A percentile compares a stretch with the other conserved stretches of the same genome.
Conservation (phyloP, 768 basidiomycete species). For the Kwoniella bestiolae region DNA sequence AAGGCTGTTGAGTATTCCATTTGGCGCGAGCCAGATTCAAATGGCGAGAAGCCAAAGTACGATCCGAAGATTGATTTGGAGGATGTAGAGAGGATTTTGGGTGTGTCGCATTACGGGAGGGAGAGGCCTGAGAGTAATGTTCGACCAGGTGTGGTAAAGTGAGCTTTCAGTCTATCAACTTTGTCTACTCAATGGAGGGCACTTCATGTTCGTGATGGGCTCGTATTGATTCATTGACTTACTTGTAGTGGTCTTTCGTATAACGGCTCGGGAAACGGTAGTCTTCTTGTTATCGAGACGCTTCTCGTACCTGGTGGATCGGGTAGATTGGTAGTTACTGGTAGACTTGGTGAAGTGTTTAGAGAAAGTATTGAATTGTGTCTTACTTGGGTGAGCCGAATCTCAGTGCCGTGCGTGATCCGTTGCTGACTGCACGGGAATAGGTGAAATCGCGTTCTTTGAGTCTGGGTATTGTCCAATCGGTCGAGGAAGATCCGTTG, state of each 20-base stretch:
- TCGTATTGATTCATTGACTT: too few relatives aligned
- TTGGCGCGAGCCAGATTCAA: constrained; percentile 54
- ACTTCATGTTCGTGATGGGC: too few relatives aligned
- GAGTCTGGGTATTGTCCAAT: constrained; percentile 47
- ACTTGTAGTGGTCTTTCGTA: constrained; percentile 56
- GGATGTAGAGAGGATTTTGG: constrained; percentile 83
- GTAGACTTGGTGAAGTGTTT: constrained; percentile 86
- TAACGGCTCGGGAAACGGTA: constrained; percentile 53
- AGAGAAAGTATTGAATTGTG: constrained; percentile 89
- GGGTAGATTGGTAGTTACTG: constrained; percentile 76
- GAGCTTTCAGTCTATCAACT: too few relatives aligned
- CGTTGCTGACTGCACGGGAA: too few relatives aligned
- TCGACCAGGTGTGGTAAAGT: constrained; percentile 69
- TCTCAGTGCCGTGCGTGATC: too few relatives aligned
- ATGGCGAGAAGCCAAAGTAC: constrained; percentile 60
- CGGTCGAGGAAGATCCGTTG: constrained; percentile 57
- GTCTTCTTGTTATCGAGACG: constrained; percentile 75
- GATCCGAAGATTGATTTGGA: constrained; percentile 66
- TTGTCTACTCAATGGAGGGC: too few relatives aligned
- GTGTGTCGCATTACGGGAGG: constrained; percentile 69
- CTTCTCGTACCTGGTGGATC: constrained; percentile 71
- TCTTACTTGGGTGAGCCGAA: constrained; percentile 78
- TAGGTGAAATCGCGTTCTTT: constrained; percentile 65
- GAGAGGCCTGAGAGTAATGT: constrained; percentile 67
- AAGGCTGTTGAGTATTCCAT: constrained; percentile 93